Percentiles rank a stretch among this genome's conserved stretches.
These are phyloP conservation scores for Chalciporus pseudorubinellus DNA, from an alignment of 768 basidiomycete genomes.

Conservation along the genomic window DNA sequence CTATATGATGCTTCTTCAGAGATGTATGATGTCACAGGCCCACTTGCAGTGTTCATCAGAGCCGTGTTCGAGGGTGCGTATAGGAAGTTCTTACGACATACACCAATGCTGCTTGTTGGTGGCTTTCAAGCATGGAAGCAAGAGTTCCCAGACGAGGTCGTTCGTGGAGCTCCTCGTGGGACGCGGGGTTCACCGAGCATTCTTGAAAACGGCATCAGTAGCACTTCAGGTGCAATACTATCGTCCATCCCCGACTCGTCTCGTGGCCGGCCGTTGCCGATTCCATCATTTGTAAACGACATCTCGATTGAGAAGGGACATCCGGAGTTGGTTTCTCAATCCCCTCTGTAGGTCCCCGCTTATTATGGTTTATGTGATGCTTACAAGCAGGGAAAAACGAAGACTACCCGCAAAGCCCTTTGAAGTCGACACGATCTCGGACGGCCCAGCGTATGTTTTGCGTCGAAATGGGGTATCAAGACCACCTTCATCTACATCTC, in stretches of 20 bases:
- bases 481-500: conserved; percentile 44
- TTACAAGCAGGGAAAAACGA: conserved; percentile 11
- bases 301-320: conserved; percentile 16
- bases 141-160: conserved; percentile 46
- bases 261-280: conserved; percentile 12
- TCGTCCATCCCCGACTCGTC: conserved; percentile 14
- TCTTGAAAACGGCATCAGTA: conserved; percentile 25
- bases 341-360: conserved; percentile 18
- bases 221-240: conserved; percentile 27
- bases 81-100: conserved; percentile 64
- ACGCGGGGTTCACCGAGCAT: conserved; percentile 16
- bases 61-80: conserved; percentile 76
- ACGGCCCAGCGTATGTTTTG: conserved; percentile 13
- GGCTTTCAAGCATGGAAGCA: conserved; percentile 81
- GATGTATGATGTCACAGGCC: conserved; percentile 47
- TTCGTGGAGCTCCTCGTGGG: conserved; percentile 22
- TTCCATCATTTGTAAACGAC: conserved; percentile 15
- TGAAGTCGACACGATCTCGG: conserved; percentile 12
- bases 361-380: conserved; percentile 1
- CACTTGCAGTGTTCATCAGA: conserved; percentile 58
- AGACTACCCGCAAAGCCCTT: conserved; percentile 16
- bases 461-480: conserved; percentile 45
- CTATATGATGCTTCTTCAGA: conserved; percentile 74
- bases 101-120: conserved; percentile 81
- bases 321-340: conserved; percentile 12